phyloP scores from a whole-genome alignment of 495 filamentous ascomycete genomes.

The Neurospora sp. region DNA sequence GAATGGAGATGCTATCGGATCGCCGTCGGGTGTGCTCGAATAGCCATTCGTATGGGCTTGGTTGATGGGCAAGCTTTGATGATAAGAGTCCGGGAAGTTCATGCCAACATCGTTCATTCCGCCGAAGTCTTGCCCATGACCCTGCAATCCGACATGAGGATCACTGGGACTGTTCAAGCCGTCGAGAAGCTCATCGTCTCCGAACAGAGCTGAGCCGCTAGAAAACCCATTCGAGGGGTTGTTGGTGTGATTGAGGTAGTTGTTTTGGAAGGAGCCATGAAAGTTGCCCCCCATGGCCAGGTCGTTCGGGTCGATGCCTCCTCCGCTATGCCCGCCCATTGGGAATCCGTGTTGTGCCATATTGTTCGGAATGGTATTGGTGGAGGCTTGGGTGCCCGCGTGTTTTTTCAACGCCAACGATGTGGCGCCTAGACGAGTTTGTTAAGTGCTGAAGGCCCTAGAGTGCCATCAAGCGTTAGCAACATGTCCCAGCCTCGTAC shows the following conservation, averaged over 20 bases:
- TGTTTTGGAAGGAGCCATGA: constrained; percentile 29
- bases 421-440: background rate
- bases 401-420: background rate
- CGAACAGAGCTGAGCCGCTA: constrained; percentile 43
- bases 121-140: constrained; percentile 39
- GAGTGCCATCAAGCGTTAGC: background rate
- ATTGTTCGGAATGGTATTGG: background rate
- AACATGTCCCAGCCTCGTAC: background rate
- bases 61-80: constrained; percentile 38
- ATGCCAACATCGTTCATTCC: constrained; percentile 39
- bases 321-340: constrained; percentile 52
- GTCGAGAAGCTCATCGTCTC: constrained; percentile 57
- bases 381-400: background rate
- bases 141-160: constrained; percentile 35
- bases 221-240: constrained; percentile 26
- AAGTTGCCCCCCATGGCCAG: constrained; percentile 54
- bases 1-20: constrained; percentile 82
- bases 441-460: background rate
- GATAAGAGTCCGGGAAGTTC: constrained; percentile 27
- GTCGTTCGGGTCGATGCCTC: constrained; percentile 76
- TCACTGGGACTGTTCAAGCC: constrained; percentile 41
- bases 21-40: constrained; percentile 79
- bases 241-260: constrained; percentile 27
- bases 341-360: constrained; percentile 55
- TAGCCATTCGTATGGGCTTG: constrained; percentile 58